Evolutionary conservation across 306 rosid genomes (phyloP).

Genomic region (Malus fusca): DNA sequence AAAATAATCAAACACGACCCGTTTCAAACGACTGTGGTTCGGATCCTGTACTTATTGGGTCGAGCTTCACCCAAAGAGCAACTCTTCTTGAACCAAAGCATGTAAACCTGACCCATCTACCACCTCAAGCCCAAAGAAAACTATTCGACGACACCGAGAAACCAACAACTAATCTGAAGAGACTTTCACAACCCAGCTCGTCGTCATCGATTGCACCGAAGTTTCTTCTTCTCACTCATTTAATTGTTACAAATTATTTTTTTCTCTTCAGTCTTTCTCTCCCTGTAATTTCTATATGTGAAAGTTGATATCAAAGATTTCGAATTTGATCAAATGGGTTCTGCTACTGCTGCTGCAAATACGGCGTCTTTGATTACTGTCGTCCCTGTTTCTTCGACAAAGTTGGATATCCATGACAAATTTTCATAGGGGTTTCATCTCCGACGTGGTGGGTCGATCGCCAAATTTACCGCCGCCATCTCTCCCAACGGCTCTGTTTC

Average conservation of each 20-base stretch:
- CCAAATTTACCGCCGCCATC: conserved; percentile 27
- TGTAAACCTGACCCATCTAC: neutral
- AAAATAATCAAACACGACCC: too few species aligned
- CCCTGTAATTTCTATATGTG: neutral
- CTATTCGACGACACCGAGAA: neutral
- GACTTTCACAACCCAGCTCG: neutral
- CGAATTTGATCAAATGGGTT: conserved; percentile 29
- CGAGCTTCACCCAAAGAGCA: too few species aligned
- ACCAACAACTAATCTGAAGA: neutral
- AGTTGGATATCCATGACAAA: neutral
- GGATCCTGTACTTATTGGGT: too few species aligned
- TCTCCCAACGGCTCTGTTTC: conserved; percentile 46
- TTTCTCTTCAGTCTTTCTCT: neutral
- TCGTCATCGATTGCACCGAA: neutral
- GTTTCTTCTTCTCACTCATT: neutral
- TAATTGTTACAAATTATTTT: neutral
- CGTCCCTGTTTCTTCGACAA: conserved; percentile 20
- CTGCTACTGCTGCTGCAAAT: conserved; percentile 33
- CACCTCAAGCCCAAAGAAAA: neutral
- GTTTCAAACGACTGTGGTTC: too few species aligned
- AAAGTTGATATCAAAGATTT: neutral
- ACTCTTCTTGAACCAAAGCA: too few species aligned
- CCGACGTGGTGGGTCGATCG: conserved; percentile 10
- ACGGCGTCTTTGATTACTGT: conserved; percentile 30
- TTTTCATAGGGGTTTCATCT: conserved; percentile 18